Evolutionary conservation across 2,329 filamentous ascomycete species (phyloP), one percentile per base, ranked within the genome.

Genomic region (Cordyceps tenuipes): DNA sequence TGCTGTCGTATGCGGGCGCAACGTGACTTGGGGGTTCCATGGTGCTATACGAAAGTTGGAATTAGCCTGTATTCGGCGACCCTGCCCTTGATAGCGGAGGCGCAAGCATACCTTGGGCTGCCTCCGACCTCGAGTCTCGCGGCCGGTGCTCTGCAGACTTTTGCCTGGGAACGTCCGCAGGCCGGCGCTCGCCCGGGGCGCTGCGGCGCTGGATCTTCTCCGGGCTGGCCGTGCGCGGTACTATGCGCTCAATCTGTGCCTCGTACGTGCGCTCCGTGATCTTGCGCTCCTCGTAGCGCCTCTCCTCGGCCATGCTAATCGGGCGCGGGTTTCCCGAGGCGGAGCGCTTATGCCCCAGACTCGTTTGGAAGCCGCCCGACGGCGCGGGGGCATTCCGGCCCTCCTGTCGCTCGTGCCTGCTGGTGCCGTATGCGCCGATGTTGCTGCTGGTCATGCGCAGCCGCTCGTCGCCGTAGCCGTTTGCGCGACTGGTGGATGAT

Each of bases 11-110:
- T 84, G 84, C 6, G 83, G 79, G 41, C 92, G 78, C 23, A 97
- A 76, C 1, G 82, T 87, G 9, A 86, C 93, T 69, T 90, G 83
- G 0, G 94, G 93, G 60, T 85, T 86, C 94, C 94, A 97, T 68
- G 77, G 74, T 64, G 73, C 77, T 79, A 66, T 62, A 47, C 21
- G 29, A 56, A 26, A 53, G 8, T 61, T 39, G 17, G 41, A 41
- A 36, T 62, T 26, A 47, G 68, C 67, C 64, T 60, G 49, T 57
- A 65, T 72, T 66, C 72, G 68, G 62, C 15, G 17, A 8, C 15
- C 10, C 39, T 29, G 5, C 15, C 3, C 50, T 29, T 7, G 7
- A 7, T 4, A 7, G 10, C 5, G 13, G 15, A 55, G 4, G 26
- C 29, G 15, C n/a, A 13, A 23, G 68, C 75, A 61, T 77, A 83